Base-by-base conservation (phyloP, 805 yeast species). In the Lipomyces japonicus region DNA sequence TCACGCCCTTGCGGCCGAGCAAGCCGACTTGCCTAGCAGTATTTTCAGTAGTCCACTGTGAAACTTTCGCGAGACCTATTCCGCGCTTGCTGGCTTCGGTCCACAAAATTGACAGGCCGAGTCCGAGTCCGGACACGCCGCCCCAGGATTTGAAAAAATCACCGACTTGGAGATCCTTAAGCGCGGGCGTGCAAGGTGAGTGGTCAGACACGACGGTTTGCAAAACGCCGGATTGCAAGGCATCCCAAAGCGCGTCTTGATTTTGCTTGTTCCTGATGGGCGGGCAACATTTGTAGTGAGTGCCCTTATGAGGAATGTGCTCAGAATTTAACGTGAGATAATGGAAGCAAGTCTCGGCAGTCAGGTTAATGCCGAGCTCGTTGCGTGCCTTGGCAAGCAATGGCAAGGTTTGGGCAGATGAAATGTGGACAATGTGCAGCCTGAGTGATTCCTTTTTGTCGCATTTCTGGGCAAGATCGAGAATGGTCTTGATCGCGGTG, bases 81-180 rank as follows among this genome's bases (percentile, higher is more conserved):
- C 69, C 60, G 53, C 81, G 67, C 60, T 76, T 76, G 41, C 62
- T 58, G 14, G 73, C 89, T 61, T 84, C 88, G 1, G 96, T 86
- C 75, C 79, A 84, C 44, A 90, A 68, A 35, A 89, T 76, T 0
- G 95, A 86, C 41, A 90, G 73, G 0, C 97, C 97, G 36, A 91
- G 78, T 0, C 97, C 97, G 28, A 90, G 95, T 1, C 95, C 86
- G 1, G 95, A 76, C 36, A 90, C 88, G 7, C 97, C 97, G 31
- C 97, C 97, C 97, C 97, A 90, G 2, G 97, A 95, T 31, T 82
- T 77, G 60, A 90, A 80, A 65, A 90, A 90, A 65, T 90, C 95
- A 36, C 96, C 96, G 52, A 79, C 74, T 9, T 80, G 83, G 45
- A 88, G 72, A 21, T 86, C 85, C 68, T 90, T 90, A 62, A 90